Base-by-base conservation (phyloP, 768 basidiomycete species). In the Suillus occidentalis region DNA sequence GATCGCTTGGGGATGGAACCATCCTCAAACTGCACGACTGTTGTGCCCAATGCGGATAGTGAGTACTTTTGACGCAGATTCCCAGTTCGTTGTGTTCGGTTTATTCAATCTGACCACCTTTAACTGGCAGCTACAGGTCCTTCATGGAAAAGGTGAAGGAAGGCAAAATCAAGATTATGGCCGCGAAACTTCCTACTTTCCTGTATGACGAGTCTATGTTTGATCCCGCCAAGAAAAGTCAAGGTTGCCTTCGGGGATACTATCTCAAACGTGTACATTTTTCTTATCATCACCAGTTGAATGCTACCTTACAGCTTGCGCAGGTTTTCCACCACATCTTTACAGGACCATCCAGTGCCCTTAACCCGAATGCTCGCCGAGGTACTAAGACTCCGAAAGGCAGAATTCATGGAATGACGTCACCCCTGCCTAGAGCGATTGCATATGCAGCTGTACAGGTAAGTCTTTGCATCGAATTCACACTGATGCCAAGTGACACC, bases 371-470 rank as follows among this genome's bases (percentile, higher is more conserved):
- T 43, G 50, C 42, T 22, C 10, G 18, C 20, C 4, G 43, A 25
- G 60, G 45, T 31, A 42, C 60, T 3, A 61, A 61, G 42, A 31
- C 45, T 13, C 25, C 45, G 0, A 61, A 61, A 28, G 60, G 60
- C 6, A 12, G 60, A 31, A 31, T 61, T 28, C 60, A 61, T 37
- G 60, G 45, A 43, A 31, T 61, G 8, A n/a, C 45, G 31, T 43
- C 45, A 28, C 60, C 60, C 8, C 34, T 47, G 18, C 45, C 50
- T 12, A 18, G 45, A 43, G 39, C 45, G 7, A 61, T 61, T 25
- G 50, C 43, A 49, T 61, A 61, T 49, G 60, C 45, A 34, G 60
- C 60, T 10, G 60, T 61, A 34, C 60, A 61, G 60, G 60, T 61
- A 60, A 43, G 20, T 12, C 34, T 28, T 9, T 8, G 39, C 25